phyloP scores from a whole-genome alignment of 495 filamentous ascomycete genomes.

The Neurospora intermedia region DNA sequence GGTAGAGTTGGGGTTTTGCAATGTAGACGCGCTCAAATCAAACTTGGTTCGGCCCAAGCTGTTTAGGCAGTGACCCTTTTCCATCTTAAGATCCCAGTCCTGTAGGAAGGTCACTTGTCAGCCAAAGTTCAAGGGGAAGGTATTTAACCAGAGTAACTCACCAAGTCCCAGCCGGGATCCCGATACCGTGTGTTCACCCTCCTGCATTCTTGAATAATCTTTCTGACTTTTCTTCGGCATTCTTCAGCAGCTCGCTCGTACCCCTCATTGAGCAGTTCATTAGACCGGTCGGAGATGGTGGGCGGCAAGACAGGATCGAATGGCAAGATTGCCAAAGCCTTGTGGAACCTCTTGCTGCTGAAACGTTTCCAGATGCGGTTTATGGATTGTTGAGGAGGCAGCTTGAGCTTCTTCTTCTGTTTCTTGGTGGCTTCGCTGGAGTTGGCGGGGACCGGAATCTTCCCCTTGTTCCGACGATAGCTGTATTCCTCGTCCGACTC shows the following conservation, averaged over 20 bases:
- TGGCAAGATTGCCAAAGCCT: conserved; percentile 36
- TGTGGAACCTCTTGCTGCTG: conserved; percentile 46
- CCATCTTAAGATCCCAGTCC: conserved; percentile 43
- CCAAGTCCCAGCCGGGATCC: conserved; percentile 78
- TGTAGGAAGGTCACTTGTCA: conserved; percentile 15
- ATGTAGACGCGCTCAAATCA: conserved; percentile 26
- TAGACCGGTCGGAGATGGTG: conserved; percentile 33
- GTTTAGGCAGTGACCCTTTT: conserved; percentile 36
- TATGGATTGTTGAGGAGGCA: conserved; percentile 63
- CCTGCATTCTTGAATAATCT: conserved; percentile 76
- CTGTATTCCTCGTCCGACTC: conserved; percentile 25
- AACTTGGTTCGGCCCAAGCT: conserved; percentile 34
- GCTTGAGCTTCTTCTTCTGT: conserved; percentile 42
- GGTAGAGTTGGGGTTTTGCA: conserved; percentile 28
- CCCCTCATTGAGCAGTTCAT: conserved; percentile 41
- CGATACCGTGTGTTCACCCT: conserved; percentile 84
- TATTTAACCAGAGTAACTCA: conserved; percentile 18
- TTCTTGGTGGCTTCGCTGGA: conserved; percentile 30
- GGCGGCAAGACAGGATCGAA: conserved; percentile 38
- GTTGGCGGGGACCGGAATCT: conserved; percentile 8
- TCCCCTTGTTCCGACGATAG: conserved; percentile 21
- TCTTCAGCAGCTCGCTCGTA: conserved; percentile 66
- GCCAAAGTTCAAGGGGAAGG: not conserved
- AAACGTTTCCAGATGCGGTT: conserved; percentile 77
- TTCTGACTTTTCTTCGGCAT: conserved; percentile 70